These are phyloP conservation scores for Teratosphaeria destructans DNA, from an alignment of 2,329 filamentous ascomycete species.

Conservation along the genomic window DNA sequence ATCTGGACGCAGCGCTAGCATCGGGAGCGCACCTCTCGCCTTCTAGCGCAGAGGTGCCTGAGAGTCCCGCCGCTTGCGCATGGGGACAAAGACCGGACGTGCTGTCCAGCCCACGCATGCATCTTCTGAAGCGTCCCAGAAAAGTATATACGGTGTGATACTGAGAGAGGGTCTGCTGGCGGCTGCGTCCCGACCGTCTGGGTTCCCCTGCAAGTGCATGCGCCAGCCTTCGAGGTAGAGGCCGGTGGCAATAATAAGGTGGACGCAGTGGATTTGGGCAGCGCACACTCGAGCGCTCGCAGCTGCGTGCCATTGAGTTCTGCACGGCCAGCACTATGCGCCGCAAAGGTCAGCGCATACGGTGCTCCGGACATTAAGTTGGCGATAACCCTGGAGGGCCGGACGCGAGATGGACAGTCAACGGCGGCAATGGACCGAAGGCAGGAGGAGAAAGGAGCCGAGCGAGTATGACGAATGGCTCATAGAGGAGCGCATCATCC, in stretches of 20 bases:
- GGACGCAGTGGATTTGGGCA: neutral
- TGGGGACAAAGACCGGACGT: neutral
- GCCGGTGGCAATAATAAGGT: neutral
- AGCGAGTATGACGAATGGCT: conserved; percentile 17
- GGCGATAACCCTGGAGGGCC: neutral
- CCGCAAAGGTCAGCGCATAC: neutral
- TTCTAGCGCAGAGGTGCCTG: neutral
- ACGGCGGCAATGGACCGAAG: conserved; percentile 12
- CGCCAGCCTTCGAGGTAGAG: neutral
- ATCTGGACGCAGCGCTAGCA: neutral
- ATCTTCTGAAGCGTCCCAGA: neutral
- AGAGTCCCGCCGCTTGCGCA: neutral
- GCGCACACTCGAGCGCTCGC: neutral
- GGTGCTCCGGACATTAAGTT: neutral
- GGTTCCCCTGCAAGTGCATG: neutral
- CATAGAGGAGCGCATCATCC: conserved; percentile 10
- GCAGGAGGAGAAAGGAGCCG: conserved; percentile 10
- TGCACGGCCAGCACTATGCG: neutral
- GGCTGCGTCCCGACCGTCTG: neutral
- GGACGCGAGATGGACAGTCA: conserved; percentile 1
- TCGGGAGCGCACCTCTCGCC: neutral
- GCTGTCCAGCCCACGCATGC: neutral
- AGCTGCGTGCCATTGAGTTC: neutral
- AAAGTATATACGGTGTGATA: neutral
- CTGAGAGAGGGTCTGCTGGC: neutral